Percentiles rank a stretch among this genome's conserved stretches.
phyloP scores from a whole-genome alignment of 78 protist species.

The Guillardia theta region DNA sequence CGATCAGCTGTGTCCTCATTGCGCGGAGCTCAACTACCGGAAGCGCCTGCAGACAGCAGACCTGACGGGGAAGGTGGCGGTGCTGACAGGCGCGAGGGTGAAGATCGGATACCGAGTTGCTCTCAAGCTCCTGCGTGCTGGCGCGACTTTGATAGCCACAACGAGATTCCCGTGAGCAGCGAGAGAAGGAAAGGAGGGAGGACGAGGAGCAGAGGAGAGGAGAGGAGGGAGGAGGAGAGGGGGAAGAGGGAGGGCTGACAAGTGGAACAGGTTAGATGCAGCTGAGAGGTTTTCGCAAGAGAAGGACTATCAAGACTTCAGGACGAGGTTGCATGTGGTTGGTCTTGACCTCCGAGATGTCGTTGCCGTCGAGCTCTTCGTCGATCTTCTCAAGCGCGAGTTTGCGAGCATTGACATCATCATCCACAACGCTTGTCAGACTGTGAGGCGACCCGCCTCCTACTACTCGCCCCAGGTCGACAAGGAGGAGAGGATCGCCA shows the following conservation, averaged over 20 bases:
- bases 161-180: conserved; percentile 76
- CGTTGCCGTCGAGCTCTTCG: neutral
- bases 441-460: neutral
- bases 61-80: conserved; percentile 47
- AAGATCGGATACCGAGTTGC: neutral
- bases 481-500: neutral
- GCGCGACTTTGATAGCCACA: conserved; percentile 68
- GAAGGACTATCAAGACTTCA: neutral
- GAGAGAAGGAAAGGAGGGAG: no score
- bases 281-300: neutral
- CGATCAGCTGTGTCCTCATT: conserved; percentile 64
- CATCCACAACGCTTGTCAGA: neutral
- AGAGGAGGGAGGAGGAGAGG: no score
- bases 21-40: conserved; percentile 61
- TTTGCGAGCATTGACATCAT: neutral
- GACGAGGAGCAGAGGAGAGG: no score
- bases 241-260: no score
- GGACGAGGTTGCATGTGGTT: neutral
- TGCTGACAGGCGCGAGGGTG: conserved; percentile 70
- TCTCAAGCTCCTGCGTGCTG: conserved; percentile 58
- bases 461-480: neutral
- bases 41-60: conserved; percentile 57
- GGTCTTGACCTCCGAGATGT: neutral
- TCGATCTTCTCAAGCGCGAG: neutral
- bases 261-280: no score